Conservation (phyloP, 2,329 filamentous ascomycete genomes). For the Aspergillus novofumigatus region DNA sequence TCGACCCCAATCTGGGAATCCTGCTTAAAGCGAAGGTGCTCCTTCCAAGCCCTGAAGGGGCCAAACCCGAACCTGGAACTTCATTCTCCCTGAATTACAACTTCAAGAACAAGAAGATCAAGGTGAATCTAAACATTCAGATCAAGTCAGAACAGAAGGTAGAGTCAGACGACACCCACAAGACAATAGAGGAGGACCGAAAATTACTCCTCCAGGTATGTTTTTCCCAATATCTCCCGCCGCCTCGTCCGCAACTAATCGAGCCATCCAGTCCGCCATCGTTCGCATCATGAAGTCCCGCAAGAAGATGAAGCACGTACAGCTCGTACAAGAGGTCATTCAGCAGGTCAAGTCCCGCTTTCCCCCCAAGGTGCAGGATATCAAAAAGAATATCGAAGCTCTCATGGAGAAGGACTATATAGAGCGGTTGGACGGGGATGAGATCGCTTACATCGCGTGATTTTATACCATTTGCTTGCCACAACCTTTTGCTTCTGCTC, state of each 20-base stretch:
- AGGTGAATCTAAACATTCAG: constrained; percentile 90
- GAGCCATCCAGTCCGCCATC: constrained; percentile 72
- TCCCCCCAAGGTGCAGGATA: constrained; percentile 86
- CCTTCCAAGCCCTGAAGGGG: constrained; percentile 63
- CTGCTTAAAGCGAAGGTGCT: constrained; percentile 93
- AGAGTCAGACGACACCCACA: constrained; percentile 95
- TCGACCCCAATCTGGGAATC: constrained; percentile 82
- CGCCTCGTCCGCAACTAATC: constrained; percentile 6
- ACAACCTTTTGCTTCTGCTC: constrained; percentile 5
- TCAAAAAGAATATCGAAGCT: constrained; percentile 99
- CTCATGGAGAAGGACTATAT: constrained; percentile 98
- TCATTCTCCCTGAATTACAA: constrained; percentile 83
- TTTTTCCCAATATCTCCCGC: constrained; percentile 24
- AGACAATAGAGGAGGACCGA: constrained; percentile 97
- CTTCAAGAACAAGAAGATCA: constrained; percentile 98
- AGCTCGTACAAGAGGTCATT: constrained; percentile 92
- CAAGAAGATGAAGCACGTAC: constrained; percentile 97
- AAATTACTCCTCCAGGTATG: constrained; percentile 94
- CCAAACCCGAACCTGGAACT: constrained; percentile 73
- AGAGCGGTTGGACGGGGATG: constrained; percentile 89
- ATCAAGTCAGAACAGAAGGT: constrained; percentile 96
- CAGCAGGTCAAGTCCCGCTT: constrained; percentile 91
- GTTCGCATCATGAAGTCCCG: constrained; percentile 99
- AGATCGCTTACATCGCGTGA: constrained; percentile 90
- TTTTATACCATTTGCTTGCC: constrained; percentile 1